Base-by-base conservation (phyloP, 176 grass and related monocot genomes). In the Juncus inflexus region DNA sequence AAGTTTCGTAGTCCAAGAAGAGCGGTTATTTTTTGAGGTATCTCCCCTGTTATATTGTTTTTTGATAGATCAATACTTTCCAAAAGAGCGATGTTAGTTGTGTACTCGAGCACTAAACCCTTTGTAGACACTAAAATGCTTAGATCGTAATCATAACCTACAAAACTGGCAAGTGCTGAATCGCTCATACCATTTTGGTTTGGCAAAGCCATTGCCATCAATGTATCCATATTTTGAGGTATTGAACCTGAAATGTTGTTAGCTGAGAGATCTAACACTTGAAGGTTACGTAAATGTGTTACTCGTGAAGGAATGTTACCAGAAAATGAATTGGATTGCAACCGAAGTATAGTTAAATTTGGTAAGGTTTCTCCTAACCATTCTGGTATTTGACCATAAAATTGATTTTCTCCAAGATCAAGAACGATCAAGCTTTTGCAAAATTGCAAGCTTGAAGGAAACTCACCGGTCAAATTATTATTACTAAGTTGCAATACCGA, bases 381-480 rank as follows among this genome's bases (percentile, higher is more conserved):
- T 42, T 64, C 12, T 12, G 61, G 61, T 7, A 64, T 40, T 42
- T 41, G 37, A 1, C 61, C 61, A 15, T 42, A 14, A 64, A 64
- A 64, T 7, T 64, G 10, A 8, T 64, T 43, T 14, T 43, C 61
- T 42, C 61, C 61, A 2, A 64, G 7, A 64, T 64, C 61, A 64
- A 64, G 9, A 7, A 64, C 2, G n/a, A 6, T 2, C 40, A 64
- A 13, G 4, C n/a, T 15, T n/a, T 3, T 51, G 52, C 14, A 83
- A 59, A 19, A 83, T 8, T 53, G 53, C 9, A 83, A 54, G 43
- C 19, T 36, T 12, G 53, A 10, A 11, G 80, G 80, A 37, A 83
- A 77, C 45, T 64, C 65, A 71, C 80, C 66, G 2, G 66, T 72
- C 4, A 83, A 63, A 12, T 77, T 73, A 56, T 83, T 78, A 62